A percentile compares a stretch with the other conserved stretches of the same genome.
phyloP scores from a whole-genome alignment of 768 basidiomycete species.

The Pholiota microspora region DNA sequence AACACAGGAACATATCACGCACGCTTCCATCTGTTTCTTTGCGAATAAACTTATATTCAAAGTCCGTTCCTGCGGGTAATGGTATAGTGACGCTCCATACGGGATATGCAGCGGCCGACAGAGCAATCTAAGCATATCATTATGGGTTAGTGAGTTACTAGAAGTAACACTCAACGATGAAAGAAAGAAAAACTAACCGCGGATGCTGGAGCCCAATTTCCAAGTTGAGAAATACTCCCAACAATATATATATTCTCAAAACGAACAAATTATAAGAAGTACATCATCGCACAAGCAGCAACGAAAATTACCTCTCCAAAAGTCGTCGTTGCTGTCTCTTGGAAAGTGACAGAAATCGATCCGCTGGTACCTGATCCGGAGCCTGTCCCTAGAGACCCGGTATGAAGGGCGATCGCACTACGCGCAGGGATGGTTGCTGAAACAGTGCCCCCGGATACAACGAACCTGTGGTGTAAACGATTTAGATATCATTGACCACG shows the following conservation, averaged over 20 bases:
- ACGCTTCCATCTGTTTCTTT: constrained; percentile 33
- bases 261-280: neutral
- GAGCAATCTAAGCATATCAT: constrained; percentile 33
- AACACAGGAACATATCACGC: neutral
- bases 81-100: constrained; percentile 50
- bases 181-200: constrained; percentile 34
- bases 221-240: constrained; percentile 55
- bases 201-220: constrained; percentile 45
- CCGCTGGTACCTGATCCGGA: constrained; percentile 15
- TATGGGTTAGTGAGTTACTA: neutral
- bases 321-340: constrained; percentile 53
- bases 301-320: constrained; percentile 46
- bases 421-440: constrained; percentile 48
- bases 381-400: constrained; percentile 36
- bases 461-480: constrained; percentile 31
- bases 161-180: neutral
- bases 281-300: neutral
- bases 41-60: constrained; percentile 62
- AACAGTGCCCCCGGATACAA: constrained; percentile 49
- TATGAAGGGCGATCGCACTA: constrained; percentile 56
- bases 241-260: constrained; percentile 57
- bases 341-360: constrained; percentile 44
- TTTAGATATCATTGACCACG: neutral
- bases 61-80: constrained; percentile 47
- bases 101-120: constrained; percentile 53